Percentiles rank a stretch among this genome's conserved stretches.
phyloP scores from a whole-genome alignment of 2,329 filamentous ascomycete species.

The Pestalotiopsis sp. region DNA sequence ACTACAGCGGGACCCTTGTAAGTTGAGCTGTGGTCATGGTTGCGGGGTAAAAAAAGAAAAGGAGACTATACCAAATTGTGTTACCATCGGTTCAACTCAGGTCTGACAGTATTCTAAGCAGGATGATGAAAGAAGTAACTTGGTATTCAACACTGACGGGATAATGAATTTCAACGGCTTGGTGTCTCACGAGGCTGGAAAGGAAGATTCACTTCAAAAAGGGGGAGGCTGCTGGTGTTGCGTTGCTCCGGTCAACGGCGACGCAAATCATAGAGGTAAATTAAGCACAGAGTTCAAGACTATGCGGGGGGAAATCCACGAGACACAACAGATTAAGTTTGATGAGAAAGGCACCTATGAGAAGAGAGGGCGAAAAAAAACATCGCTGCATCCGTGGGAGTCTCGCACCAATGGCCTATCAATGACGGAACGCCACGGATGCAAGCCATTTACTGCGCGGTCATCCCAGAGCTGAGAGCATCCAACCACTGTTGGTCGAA shows the following conservation, averaged over 20 bases:
- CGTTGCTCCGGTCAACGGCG: constrained; percentile 7
- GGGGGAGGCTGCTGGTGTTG: not conserved
- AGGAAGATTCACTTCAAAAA: not conserved
- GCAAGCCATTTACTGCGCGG: not conserved
- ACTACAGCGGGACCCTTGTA: not conserved
- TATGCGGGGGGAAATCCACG: not conserved
- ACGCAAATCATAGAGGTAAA: not conserved
- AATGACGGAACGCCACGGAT: not conserved
- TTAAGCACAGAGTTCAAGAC: not conserved
- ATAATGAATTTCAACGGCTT: not conserved
- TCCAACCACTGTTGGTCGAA: not conserved
- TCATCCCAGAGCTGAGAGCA: not conserved
- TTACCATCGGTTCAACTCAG: not conserved
- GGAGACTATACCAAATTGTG: too few relatives aligned
- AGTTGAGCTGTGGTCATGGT: not conserved
- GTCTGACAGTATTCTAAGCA: not conserved
- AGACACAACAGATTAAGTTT: not conserved
- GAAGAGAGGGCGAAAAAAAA: not conserved
- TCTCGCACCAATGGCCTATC: not conserved
- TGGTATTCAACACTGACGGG: not conserved
- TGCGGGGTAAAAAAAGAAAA: not conserved
- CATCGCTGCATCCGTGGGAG: not conserved
- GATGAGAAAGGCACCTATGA: not conserved
- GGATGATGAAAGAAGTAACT: not conserved
- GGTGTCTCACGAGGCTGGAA: not conserved